Evolutionary conservation across 78 protist genomes (phyloP), one percentile per base, ranked within the genome.

Genomic region (Isochrysis galbana): DNA sequence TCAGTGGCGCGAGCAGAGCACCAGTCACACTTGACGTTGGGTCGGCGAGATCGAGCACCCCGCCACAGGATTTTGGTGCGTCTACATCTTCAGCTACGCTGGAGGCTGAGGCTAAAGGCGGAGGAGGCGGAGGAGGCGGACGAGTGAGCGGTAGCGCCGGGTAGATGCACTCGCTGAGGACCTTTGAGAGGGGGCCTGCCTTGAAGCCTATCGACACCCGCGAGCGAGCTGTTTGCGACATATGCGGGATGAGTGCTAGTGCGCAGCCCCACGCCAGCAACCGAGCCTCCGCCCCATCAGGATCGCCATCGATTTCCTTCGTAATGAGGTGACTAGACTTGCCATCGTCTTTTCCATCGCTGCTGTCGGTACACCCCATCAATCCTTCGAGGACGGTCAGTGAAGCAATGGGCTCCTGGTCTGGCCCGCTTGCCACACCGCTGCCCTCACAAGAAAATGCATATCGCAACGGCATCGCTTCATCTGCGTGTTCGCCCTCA

Each of bases 241-340:
- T 14, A 14, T 51, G 61, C 14, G 61, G 29, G 7, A 51, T 7
- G 29, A 51, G 61, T 19, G 61, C 42, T 19, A 70, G 80, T 4
- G 80, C 80, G 80, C 23, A 5, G 80, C n/a, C 39, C 80, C 80
- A 70, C 80, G 80, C 80, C 45, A 70, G 41, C n/a, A 70, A 32
- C 10, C 80, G 80, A 4, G 41, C 61, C 61, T 51, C 61, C 14
- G 61, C 61, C 29, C 14, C 61, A 14, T 7, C 61, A 7, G 61
- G 29, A 14, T 51, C 61, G n/a, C n/a, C n/a, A n/a, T n/a, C n/a
- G n/a, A n/a, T n/a, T n/a, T n/a, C n/a, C n/a, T n/a, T n/a, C n/a
- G n/a, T n/a, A n/a, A n/a, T n/a, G n/a, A n/a, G n/a, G n/a, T n/a
- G n/a, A n/a, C n/a, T n/a, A n/a, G n/a, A n/a, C n/a, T n/a, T n/a